These are phyloP conservation scores for Ustilago bromivora DNA, from an alignment of 1,284 basidiomycete genomes.

Conservation along the genomic window DNA sequence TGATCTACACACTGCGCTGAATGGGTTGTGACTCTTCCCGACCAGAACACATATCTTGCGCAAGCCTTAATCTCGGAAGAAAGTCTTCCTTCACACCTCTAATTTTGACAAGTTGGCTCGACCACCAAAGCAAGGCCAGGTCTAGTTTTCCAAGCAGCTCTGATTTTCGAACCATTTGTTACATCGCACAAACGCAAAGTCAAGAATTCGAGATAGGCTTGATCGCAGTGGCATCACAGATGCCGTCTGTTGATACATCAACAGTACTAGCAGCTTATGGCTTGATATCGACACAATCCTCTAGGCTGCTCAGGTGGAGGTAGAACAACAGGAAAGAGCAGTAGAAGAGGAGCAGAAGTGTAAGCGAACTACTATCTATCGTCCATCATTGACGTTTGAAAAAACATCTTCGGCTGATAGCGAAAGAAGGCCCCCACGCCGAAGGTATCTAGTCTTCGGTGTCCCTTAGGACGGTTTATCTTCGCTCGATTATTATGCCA, in stretches of 20 bases:
- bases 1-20: neutral
- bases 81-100: slow-evolving; percentile 8
- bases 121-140: slow-evolving; percentile 2
- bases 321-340: neutral
- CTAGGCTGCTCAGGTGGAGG: neutral
- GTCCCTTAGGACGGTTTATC: slow-evolving; percentile 48
- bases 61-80: slow-evolving; percentile 21
- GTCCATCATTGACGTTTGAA: slow-evolving; percentile 50
- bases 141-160: neutral
- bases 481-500: slow-evolving; percentile 58
- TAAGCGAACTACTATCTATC: slow-evolving; percentile 59
- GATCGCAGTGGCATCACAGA: neutral
- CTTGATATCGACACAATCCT: neutral
- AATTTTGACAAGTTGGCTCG: slow-evolving; percentile 19
- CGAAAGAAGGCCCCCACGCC: slow-evolving; percentile 55
- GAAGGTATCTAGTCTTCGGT: slow-evolving; percentile 53
- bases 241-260: neutral
- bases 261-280: neutral
- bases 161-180: neutral
- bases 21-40: neutral
- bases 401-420: slow-evolving; percentile 52
- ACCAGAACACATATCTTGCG: neutral
- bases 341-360: slow-evolving; percentile 9
- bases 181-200: neutral
- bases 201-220: neutral